These are phyloP conservation scores for Fomes fomentarius DNA, from an alignment of 1,284 basidiomycete species.

Conservation along the genomic window DNA sequence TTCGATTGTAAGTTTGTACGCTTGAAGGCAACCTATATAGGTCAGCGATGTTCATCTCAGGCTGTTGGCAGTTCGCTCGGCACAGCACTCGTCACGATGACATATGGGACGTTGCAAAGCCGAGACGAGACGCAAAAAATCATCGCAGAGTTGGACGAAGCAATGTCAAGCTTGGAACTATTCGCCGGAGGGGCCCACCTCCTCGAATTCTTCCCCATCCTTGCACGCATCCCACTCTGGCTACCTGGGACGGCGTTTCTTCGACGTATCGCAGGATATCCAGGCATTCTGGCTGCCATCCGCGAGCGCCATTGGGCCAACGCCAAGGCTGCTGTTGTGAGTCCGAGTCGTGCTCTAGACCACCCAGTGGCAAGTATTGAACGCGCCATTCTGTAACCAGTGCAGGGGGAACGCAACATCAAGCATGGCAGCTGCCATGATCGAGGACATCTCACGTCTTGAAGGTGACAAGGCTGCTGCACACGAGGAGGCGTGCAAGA, in stretches of 20 bases:
- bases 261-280: background rate
- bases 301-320: background rate
- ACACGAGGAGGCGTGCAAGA: background rate
- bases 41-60: too few species aligned
- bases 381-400: too few species aligned
- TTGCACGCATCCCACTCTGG: constrained; percentile 26
- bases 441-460: background rate
- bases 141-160: constrained; percentile 1
- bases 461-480: background rate
- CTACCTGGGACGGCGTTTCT: constrained; percentile 25
- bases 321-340: background rate
- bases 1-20: too few species aligned
- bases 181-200: background rate
- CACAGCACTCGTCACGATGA: background rate
- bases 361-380: too few species aligned
- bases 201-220: constrained; percentile 21
- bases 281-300: background rate
- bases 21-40: too few species aligned
- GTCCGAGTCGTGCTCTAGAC: background rate
- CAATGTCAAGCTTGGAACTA: constrained; percentile 1
- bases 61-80: constrained; percentile 8
- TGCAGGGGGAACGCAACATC: background rate
- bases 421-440: background rate
- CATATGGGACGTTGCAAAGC: background rate
- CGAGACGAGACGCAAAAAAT: background rate